Evolutionary conservation across 2,329 filamentous ascomycete genomes (phyloP).

Genomic region (Aspergillus fructus): DNA sequence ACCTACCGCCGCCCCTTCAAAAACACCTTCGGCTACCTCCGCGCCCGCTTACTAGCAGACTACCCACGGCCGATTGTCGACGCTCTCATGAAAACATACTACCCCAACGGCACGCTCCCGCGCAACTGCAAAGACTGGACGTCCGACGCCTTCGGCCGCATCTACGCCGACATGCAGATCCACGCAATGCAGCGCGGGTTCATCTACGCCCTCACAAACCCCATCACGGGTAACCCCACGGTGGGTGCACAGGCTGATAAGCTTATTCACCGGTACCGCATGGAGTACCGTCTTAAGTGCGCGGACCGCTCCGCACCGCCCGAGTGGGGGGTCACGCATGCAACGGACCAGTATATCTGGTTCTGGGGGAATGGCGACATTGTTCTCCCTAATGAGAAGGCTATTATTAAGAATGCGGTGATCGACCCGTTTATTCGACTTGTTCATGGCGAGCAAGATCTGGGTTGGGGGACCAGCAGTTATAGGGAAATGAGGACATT

Average conservation of each 20-base stretch:
- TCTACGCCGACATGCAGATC: constrained; percentile 60
- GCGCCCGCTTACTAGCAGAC: constrained; percentile 51
- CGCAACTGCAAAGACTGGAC: constrained; percentile 45
- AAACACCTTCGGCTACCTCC: constrained; percentile 43
- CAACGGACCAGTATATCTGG: constrained; percentile 56
- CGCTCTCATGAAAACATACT: constrained; percentile 47
- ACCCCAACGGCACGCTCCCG: constrained; percentile 42
- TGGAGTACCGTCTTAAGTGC: constrained; percentile 54
- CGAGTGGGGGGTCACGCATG: constrained; percentile 56
- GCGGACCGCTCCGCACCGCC: constrained; percentile 43
- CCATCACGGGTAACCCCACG: background rate
- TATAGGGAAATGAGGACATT: constrained; percentile 45
- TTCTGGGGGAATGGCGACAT: constrained; percentile 53
- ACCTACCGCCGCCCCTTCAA: constrained; percentile 49
- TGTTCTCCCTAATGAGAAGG: constrained; percentile 47
- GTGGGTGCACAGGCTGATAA: constrained; percentile 42
- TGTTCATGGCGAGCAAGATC: constrained; percentile 21
- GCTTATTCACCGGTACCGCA: constrained; percentile 53
- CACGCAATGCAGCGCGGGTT: constrained; percentile 55
- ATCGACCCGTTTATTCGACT: constrained; percentile 31
- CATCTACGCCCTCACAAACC: constrained; percentile 42
- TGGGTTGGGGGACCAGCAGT: constrained; percentile 26
- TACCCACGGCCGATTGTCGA: constrained; percentile 49
- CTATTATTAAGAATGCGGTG: constrained; percentile 32
- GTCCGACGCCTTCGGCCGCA: constrained; percentile 51